Percentiles rank a stretch among this genome's conserved stretches.
phyloP scores from a whole-genome alignment of 2,329 filamentous ascomycete genomes.

The Furcasterigmium furcatum region DNA sequence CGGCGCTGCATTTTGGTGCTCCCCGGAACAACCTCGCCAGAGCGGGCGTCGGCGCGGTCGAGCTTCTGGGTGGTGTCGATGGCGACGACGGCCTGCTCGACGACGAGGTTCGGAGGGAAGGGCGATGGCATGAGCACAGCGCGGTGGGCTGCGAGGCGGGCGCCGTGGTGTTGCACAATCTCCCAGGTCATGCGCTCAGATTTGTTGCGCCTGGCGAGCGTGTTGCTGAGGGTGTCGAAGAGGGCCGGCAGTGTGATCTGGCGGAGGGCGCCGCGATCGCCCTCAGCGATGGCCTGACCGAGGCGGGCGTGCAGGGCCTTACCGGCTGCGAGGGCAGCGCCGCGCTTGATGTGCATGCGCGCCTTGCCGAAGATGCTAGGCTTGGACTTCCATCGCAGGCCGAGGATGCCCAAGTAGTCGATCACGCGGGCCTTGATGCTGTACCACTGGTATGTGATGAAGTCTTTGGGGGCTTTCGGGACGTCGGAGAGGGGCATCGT shows the following conservation, averaged over 20 bases:
- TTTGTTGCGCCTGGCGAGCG: slow-evolving; percentile 48
- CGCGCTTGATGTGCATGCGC: slow-evolving; percentile 37
- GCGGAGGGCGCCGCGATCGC: slow-evolving; percentile 48
- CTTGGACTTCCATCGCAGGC: slow-evolving; percentile 43
- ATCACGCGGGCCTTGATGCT: slow-evolving; percentile 29
- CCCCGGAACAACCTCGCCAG: slow-evolving; percentile 38
- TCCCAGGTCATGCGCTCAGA: slow-evolving; percentile 49
- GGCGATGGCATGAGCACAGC: slow-evolving; percentile 42
- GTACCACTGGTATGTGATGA: slow-evolving; percentile 32
- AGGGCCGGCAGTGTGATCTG: slow-evolving; percentile 53
- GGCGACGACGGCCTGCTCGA: slow-evolving; percentile 60
- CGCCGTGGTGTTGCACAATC: slow-evolving; percentile 47
- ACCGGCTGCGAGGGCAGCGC: slow-evolving; percentile 46
- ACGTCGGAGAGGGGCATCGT: slow-evolving; percentile 33
- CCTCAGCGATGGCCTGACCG: slow-evolving; percentile 58
- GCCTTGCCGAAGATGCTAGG: slow-evolving; percentile 34
- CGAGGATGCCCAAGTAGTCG: slow-evolving; percentile 29
- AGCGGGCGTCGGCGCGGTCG: slow-evolving; percentile 32
- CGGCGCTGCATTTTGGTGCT: slow-evolving; percentile 50
- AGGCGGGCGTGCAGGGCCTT: slow-evolving; percentile 58
- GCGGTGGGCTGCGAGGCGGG: slow-evolving; percentile 54
- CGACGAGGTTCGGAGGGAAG: slow-evolving; percentile 28
- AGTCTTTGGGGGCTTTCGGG: slow-evolving; percentile 19
- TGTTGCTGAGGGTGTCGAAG: slow-evolving; percentile 44
- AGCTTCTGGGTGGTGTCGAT: slow-evolving; percentile 56